Base-by-base conservation (phyloP, 495 filamentous ascomycete species). In the Beverwykella pulmonaria region DNA sequence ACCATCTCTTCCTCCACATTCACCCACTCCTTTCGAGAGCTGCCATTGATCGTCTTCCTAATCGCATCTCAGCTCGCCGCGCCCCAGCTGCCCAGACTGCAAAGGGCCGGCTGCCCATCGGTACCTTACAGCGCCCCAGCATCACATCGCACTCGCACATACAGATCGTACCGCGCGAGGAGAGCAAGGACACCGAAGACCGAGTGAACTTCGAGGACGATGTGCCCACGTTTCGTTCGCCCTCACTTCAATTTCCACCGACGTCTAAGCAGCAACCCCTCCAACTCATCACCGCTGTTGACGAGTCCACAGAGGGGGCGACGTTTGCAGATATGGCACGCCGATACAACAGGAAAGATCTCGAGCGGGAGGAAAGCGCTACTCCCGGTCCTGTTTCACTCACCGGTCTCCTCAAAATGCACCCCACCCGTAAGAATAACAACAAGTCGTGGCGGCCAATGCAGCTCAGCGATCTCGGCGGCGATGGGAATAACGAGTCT, bases 241-340 rank as follows among this genome's bases (percentile, higher is more conserved):
- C 53, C 20, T 67, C 67, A 27, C 53, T 66, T 23, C 63, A 73
- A 36, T 59, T 23, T 17, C 53, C 47, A 14, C 23, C 52, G 0
- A 12, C 49, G 1, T 23, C 30, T 30, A 2, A 56, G 14, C 23
- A 49, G 17, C 22, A 20, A 12, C 14, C 12, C n/a, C 49, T 20
- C 36, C 44, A 41, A 32, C 9, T 15, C 17, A 1, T 14, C 41
- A 14, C 3, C 36, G 10, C 46, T 10, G 25, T 20, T 20, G 48
- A 58, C 39, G 59, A 48, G 3, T 27, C 34, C 10, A 32, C 60
- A 0, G 22, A 1, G 9, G 44, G 14, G 14, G 52, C 26, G 5
- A 63, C 63, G 23, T 73, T 70, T 27, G 70, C 70, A 26, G 63
- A 69, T 41, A 73, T 70, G 66, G 67, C 70, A 15, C 70, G 70